Evolutionary conservation across 108 stramenopile genomes (phyloP).

Genomic region (Seminavis robusta): DNA sequence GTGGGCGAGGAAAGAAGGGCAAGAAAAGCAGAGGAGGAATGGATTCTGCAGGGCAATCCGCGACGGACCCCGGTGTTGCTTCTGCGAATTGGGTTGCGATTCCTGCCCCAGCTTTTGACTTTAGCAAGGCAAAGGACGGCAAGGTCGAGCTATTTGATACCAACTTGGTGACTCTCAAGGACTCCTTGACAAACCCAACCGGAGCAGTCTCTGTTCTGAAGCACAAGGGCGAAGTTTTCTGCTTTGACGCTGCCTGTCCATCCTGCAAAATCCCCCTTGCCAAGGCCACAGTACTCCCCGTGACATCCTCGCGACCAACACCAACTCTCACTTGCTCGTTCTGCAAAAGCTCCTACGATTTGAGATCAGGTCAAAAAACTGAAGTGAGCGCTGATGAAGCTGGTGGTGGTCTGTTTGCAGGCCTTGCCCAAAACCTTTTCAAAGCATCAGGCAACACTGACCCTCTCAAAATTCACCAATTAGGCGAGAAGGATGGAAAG

Average conservation of each 20-base stretch:
- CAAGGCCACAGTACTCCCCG: slow-evolving; percentile 55
- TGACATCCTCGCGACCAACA: not conserved
- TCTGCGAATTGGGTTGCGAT: too few relatives aligned
- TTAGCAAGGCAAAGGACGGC: slow-evolving; percentile 53
- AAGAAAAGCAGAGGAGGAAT: too few relatives aligned
- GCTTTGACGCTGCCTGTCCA: slow-evolving; percentile 55
- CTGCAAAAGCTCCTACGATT: slow-evolving; percentile 71
- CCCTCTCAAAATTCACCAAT: slow-evolving; percentile 48
- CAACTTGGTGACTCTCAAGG: slow-evolving; percentile 47
- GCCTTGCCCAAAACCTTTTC: slow-evolving; percentile 49
- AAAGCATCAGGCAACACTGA: slow-evolving; percentile 25
- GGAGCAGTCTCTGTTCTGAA: slow-evolving; percentile 75
- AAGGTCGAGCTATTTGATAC: slow-evolving; percentile 35
- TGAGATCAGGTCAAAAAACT: slow-evolving; percentile 55
- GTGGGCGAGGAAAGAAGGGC: too few relatives aligned
- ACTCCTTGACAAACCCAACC: slow-evolving; percentile 64
- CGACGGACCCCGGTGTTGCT: too few relatives aligned
- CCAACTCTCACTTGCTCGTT: slow-evolving; percentile 42
- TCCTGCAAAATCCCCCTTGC: slow-evolving; percentile 73
- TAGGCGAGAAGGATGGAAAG: slow-evolving; percentile 76
- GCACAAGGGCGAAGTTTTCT: slow-evolving; percentile 52
- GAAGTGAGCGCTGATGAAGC: slow-evolving; percentile 14
- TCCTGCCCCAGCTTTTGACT: too few relatives aligned
- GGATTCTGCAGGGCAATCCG: too few relatives aligned
- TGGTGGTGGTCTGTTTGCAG: slow-evolving; percentile 53